Base-by-base conservation (phyloP, 2,329 filamentous ascomycete species). In the Microdochium bolleyi region DNA sequence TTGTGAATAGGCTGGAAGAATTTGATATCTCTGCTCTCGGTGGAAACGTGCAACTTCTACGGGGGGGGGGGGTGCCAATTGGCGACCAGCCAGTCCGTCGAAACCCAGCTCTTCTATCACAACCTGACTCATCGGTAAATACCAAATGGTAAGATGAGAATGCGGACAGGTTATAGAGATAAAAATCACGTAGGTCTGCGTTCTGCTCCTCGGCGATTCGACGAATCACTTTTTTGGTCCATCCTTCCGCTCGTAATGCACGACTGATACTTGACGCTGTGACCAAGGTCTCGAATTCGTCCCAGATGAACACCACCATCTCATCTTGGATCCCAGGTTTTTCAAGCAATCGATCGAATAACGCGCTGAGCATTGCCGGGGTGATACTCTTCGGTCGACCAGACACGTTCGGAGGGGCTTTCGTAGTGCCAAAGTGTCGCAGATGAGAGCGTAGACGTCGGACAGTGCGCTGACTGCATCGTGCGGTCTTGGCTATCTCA, bases 31-130 rank as follows among this genome's bases (percentile, higher is more conserved):
- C 21, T 55, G 48, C 3, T 52, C 56, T n/a, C 53, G 52, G 50
- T 53, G 49, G 34, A 58, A 58, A 27, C 27, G 50, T 24, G 59
- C 52, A 3, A 59, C 48, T 53, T 63, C 37, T 2, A 60, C 55
- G n/a, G n/a, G n/a, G n/a, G n/a, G 58, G 60, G 9, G 58, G 57
- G 32, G 57, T 51, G 8, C 61, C 58, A 9, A 53, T 51, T 13
- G 62, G 64, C 51, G 64, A 64, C 67, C 61, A 71, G 3, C 61
- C 61, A 16, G 52, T 67, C 19, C 63, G 57, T 51, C 67, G 58
- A 54, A 63, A 67, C 13, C 63, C 60, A 46, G 62, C 56, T 8
- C 58, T 59, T 56, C 64, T 66, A 56, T 69, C 62, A 56, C 57
- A 67, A 11, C 64, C 60, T 52, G 65, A 67, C 55, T 70, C 58